A percentile compares a stretch with the other conserved stretches of the same genome.
These are phyloP conservation scores for Russula earlei DNA, from an alignment of 768 basidiomycete species.

Conservation along the genomic window DNA sequence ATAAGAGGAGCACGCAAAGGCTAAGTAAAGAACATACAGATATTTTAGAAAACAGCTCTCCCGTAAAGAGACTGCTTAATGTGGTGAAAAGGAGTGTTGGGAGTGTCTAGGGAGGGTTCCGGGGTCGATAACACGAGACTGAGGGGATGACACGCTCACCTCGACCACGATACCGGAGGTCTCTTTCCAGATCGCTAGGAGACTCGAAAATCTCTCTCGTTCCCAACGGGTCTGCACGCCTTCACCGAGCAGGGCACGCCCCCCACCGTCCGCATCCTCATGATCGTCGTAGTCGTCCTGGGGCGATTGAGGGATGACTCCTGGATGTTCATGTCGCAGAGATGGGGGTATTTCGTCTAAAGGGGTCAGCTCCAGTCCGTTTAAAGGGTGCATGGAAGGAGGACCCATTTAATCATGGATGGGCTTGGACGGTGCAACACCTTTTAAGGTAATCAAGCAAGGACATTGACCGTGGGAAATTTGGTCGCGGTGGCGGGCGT, in stretches of 20 bases:
- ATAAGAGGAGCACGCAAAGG: neutral
- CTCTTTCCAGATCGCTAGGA: conserved; percentile 39
- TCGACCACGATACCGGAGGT: conserved; percentile 58
- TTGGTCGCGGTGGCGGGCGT: conserved; percentile 17
- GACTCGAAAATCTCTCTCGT: conserved; percentile 20
- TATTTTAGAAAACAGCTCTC: conserved; percentile 79
- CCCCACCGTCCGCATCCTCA: conserved; percentile 32
- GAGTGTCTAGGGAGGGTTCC: conserved; percentile 47
- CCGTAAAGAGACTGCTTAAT: conserved; percentile 79
- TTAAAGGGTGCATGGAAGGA: neutral
- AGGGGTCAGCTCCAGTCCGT: conserved; percentile 15
- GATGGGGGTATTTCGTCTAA: conserved; percentile 24
- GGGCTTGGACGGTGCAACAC: neutral
- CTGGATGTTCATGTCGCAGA: conserved; percentile 22
- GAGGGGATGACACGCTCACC: conserved; percentile 32
- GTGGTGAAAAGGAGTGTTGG: conserved; percentile 83
- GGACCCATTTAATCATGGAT: neutral
- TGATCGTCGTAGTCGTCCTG: conserved; percentile 10
- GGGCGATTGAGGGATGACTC: neutral
- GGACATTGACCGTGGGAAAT: conserved; percentile 17
- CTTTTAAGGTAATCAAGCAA: conserved; percentile 4
- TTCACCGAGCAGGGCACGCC: conserved; percentile 36
- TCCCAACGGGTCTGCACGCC: conserved; percentile 25
- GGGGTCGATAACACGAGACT: neutral
- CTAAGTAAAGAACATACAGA: conserved; percentile 42